These are phyloP conservation scores for Chimonanthus salicifolius DNA, from an alignment of 164 flowering plant species.

Conservation along the genomic window DNA sequence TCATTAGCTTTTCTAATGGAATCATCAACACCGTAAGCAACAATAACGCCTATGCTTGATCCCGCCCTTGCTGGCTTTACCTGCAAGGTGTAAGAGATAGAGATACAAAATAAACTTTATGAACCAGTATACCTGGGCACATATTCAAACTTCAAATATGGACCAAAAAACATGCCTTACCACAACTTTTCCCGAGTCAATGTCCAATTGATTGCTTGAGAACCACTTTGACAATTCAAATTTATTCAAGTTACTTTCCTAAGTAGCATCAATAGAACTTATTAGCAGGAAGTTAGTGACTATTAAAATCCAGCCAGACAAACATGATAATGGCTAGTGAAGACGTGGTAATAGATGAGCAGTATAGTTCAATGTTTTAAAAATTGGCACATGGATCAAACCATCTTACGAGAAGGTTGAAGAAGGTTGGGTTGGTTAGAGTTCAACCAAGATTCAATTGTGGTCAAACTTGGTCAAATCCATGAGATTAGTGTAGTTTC, in stretches of 20 bases:
- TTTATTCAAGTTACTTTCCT: slow-evolving; percentile 46
- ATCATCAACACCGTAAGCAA: slow-evolving; percentile 82
- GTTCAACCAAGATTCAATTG: no score
- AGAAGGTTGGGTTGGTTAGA: no score
- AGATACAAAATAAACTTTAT: slow-evolving; percentile 4
- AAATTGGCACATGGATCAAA: background rate
- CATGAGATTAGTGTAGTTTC: no score
- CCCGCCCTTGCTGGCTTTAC: slow-evolving; percentile 89
- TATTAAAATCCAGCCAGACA: background rate
- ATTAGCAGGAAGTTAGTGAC: slow-evolving; percentile 9
- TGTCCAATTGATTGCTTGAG: slow-evolving; percentile 50
- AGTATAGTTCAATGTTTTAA: background rate
- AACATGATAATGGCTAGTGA: background rate
- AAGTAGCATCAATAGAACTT: slow-evolving; percentile 7
- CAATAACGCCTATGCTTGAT: slow-evolving; percentile 86
- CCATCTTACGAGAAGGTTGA: background rate
- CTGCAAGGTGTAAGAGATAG: slow-evolving; percentile 27
- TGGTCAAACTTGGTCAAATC: no score
- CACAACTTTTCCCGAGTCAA: slow-evolving; percentile 73
- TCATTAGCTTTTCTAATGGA: slow-evolving; percentile 54
- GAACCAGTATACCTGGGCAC: background rate
- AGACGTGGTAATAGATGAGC: background rate
- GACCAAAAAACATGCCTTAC: slow-evolving; percentile 29
- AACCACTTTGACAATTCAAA: slow-evolving; percentile 62
- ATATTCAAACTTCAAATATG: background rate